Evolutionary conservation across 441 rosid species (phyloP), one percentile per base, ranked within the genome.

Genomic region (Gossypium trilobum): DNA sequence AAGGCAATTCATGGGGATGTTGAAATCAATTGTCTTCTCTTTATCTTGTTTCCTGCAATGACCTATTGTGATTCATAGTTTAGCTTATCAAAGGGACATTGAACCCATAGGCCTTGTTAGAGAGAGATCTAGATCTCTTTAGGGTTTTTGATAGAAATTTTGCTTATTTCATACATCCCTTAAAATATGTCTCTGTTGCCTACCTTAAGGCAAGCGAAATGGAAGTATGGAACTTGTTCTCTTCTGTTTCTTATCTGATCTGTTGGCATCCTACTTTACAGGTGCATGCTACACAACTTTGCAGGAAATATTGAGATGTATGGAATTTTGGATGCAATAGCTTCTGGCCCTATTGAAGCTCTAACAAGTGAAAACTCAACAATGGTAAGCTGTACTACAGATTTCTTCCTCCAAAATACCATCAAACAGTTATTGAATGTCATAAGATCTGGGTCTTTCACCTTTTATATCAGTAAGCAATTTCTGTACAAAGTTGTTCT

Each of bases 201-300:
- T 19, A n/a, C 42, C n/a, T 23, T 36, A 48, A 48, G 8, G 39
- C 57, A 66, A n/a, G 57, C 3, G n/a, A 46, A 36, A 66, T 66
- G 39, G 56, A 66, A 46, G 22, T 8, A n/a, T 48, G 44, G 23
- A 27, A 9, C 58, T 50, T 50, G 3, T 22, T 13, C n/a, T 6
- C 39, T 46, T 31, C 42, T 25, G 14, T 58, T 59, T 20, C n/a
- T 61, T 14, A 48, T 63, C 27, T 58, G 48, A 67, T 39, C 27
- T 61, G 17, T 64, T 73, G 25, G n/a, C 70, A 29, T 54, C 65
- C 57, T 82, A 48, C 29, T 71, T 73, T 65, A 20, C 84, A 88
- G 93, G 93, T 88, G 93, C 74, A 87, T 88, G 93, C 89, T 88
- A 56, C 91, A 87, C 78, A 88, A 88, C 77, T 88, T 88, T 76